These are phyloP conservation scores for Solanum bukasovii DNA, from an alignment of 257 asterid species.

Conservation along the genomic window DNA sequence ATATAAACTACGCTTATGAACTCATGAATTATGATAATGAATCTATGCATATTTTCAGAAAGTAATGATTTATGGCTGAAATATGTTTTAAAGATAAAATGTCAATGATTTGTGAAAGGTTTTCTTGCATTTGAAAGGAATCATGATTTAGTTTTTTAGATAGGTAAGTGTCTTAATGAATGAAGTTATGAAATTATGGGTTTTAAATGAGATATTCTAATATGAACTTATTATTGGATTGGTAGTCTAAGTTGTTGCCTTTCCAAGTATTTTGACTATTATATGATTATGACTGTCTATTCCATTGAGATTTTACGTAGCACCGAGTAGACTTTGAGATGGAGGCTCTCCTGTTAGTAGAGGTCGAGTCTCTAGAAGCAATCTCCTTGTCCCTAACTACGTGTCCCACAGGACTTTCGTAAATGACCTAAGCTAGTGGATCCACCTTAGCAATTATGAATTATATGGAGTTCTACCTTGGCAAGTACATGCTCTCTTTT, in stretches of 20 bases:
- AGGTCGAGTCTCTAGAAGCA: neutral
- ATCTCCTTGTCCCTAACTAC: neutral
- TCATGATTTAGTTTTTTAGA: neutral
- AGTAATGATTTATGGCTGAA: neutral
- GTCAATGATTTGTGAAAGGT: neutral
- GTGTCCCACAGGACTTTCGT: neutral
- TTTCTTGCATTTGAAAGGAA: neutral
- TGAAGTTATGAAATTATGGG: neutral
- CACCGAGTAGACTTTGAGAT: neutral
- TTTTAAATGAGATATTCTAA: neutral
- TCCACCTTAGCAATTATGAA: neutral
- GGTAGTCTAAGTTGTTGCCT: neutral
- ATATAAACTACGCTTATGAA: too few species aligned
- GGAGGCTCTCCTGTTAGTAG: neutral
- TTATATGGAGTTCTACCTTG: neutral
- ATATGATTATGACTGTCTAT: neutral
- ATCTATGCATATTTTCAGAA: neutral
- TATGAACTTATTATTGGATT: neutral
- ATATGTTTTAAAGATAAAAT: neutral
- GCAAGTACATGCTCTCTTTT: neutral
- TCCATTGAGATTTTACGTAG: neutral
- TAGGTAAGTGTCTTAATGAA: neutral
- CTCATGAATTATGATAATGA: too few species aligned
- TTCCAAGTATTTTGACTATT: neutral
- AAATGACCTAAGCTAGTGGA: neutral